These are phyloP conservation scores for Aegilops longissima DNA, from an alignment of 176 grass and related monocot genomes.

Conservation along the genomic window DNA sequence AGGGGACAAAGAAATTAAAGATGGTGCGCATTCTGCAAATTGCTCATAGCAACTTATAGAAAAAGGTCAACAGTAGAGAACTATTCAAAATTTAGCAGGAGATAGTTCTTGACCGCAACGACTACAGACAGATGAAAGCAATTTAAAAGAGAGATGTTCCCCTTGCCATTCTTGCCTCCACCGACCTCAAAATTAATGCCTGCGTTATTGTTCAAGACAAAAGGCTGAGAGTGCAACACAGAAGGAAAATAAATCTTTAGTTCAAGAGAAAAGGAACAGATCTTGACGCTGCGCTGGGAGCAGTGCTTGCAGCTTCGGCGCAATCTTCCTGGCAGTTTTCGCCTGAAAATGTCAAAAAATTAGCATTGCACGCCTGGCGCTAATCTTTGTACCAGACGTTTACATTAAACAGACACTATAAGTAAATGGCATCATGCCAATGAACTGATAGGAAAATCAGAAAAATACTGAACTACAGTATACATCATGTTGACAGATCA, in stretches of 20 bases:
- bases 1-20: neutral
- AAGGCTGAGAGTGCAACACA: neutral
- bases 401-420: neutral
- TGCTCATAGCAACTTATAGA: no score
- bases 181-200: conserved; percentile 88
- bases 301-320: conserved; percentile 94
- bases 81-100: no score
- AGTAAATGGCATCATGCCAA: neutral
- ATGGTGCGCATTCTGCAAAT: no score
- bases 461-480: neutral
- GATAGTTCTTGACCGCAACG: neutral
- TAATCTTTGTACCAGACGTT: neutral
- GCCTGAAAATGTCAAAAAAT: conserved; percentile 43
- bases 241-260: neutral
- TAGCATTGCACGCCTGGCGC: neutral
- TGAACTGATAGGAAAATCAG: neutral
- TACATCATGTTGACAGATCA: neutral
- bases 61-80: no score
- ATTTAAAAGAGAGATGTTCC: conserved; percentile 84
- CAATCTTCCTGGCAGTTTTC: conserved; percentile 91
- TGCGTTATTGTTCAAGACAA: conserved; percentile 40
- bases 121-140: conserved; percentile 19
- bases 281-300: conserved; percentile 72
- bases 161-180: conserved; percentile 97
- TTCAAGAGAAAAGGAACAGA: neutral